Conservation (phyloP, 257 asterid genomes). For the Solanum etuberosum region DNA sequence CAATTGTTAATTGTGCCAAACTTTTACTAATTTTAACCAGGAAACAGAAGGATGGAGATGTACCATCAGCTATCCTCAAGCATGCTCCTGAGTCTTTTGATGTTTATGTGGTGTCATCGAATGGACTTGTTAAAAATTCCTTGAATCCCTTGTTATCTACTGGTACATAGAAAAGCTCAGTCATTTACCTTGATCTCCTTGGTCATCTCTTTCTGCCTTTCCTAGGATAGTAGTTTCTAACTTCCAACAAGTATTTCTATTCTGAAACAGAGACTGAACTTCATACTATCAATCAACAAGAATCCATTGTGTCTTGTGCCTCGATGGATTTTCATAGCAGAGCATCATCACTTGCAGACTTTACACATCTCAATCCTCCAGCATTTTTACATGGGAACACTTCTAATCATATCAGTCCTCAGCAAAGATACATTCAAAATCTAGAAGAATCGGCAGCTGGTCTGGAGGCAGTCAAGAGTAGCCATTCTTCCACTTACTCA, state of each 20-base stretch:
- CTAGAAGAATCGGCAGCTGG: constrained; percentile 16
- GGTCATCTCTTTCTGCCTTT: background rate
- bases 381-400: constrained; percentile 14
- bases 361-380: constrained; percentile 21
- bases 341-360: constrained; percentile 7
- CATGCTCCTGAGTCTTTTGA: constrained; percentile 51
- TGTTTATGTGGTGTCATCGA: constrained; percentile 41
- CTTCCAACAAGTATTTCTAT: constrained; percentile 8
- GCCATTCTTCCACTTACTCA: constrained; percentile 21
- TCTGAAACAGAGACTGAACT: constrained; percentile 23
- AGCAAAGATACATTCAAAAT: constrained; percentile 14
- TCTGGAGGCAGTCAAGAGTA: constrained; percentile 5
- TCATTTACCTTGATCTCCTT: background rate
- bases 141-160: background rate
- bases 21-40: constrained; percentile 14
- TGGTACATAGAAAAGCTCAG: background rate
- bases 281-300: constrained; percentile 12
- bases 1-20: background rate
- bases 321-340: constrained; percentile 16
- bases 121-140: constrained; percentile 18
- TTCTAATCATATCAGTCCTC: constrained; percentile 4
- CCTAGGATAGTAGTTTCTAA: background rate
- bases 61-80: constrained; percentile 57
- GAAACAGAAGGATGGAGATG: constrained; percentile 38
- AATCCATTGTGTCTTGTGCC: constrained; percentile 22